Percentiles rank a stretch among this genome's conserved stretches.
Evolutionary conservation across 73 alveolate species (phyloP).

Genomic region (Symbiodinium pilosum): DNA sequence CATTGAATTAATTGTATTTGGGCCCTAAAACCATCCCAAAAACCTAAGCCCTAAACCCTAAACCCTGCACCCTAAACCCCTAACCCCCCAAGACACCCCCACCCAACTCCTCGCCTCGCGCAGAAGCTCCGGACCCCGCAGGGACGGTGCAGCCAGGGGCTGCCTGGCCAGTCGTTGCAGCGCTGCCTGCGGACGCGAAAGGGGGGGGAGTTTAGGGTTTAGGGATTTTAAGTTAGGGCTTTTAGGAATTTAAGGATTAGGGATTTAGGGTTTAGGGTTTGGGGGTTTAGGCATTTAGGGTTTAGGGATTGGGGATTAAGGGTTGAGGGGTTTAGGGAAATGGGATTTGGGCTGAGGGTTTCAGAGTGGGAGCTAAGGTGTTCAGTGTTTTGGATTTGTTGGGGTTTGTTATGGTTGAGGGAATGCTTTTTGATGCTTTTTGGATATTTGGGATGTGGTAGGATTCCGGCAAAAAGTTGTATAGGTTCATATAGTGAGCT

Average conservation of each 20-base stretch:
- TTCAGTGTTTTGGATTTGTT: too few relatives aligned
- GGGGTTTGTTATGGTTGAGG: too few relatives aligned
- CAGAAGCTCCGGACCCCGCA: conserved; percentile 54
- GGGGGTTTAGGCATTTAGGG: neutral
- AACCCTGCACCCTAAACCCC: neutral
- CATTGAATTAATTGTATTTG: too few relatives aligned
- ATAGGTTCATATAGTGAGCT: too few relatives aligned
- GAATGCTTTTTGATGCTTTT: too few relatives aligned
- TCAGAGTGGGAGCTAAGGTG: too few relatives aligned
- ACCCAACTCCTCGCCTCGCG: conserved; percentile 23
- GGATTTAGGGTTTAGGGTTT: too few relatives aligned
- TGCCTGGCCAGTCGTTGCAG: conserved; percentile 50
- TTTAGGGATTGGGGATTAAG: neutral
- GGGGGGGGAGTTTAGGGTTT: neutral
- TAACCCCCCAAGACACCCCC: neutral
- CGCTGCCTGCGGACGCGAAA: neutral
- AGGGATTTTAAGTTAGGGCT: neutral
- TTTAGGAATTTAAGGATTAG: too few relatives aligned
- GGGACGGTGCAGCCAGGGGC: neutral
- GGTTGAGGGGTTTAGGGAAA: neutral
- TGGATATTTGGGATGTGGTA: too few relatives aligned
- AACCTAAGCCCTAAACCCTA: neutral
- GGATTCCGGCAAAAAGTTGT: too few relatives aligned
- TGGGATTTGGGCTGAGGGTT: too few relatives aligned
- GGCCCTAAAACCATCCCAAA: too few relatives aligned